Conservation (phyloP, 768 basidiomycete genomes). For the Kwoniella dejecticola region DNA sequence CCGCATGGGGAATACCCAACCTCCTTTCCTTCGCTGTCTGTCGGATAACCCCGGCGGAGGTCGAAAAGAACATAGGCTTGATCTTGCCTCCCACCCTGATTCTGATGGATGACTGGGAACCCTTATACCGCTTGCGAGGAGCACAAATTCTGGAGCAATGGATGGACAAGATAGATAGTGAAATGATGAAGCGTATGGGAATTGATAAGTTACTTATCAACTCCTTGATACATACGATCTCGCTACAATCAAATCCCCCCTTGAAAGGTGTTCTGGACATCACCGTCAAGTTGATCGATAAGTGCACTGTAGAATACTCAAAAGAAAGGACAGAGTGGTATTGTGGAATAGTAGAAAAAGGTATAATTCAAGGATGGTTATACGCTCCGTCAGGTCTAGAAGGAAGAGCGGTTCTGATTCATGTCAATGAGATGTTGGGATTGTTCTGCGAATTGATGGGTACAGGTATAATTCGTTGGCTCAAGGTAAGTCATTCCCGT, state of each 20-base stretch:
- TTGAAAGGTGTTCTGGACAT: slow-evolving; percentile 32
- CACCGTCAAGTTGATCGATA: slow-evolving; percentile 29
- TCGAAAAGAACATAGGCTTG: slow-evolving; percentile 41
- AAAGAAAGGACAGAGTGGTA: slow-evolving; percentile 31
- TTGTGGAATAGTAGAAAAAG: slow-evolving; percentile 48
- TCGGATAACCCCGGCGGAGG: slow-evolving; percentile 11
- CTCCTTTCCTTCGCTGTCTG: slow-evolving; percentile 29
- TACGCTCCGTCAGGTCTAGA: slow-evolving; percentile 47
- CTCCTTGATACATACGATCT: slow-evolving; percentile 50
- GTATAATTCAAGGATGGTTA: slow-evolving; percentile 48
- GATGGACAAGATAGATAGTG: slow-evolving; percentile 32
- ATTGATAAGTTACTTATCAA: slow-evolving; percentile 48
- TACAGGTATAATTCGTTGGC: slow-evolving; percentile 47
- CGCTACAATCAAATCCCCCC: slow-evolving; percentile 45
- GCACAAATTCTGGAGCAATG: slow-evolving; percentile 34
- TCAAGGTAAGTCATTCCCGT: slow-evolving; percentile 49
- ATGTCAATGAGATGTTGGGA: slow-evolving; percentile 42
- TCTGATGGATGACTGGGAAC: slow-evolving; percentile 54
- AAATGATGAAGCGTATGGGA: slow-evolving; percentile 50
- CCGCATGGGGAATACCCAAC: slow-evolving; percentile 38
- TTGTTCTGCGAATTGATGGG: slow-evolving; percentile 40
- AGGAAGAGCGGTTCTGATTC: slow-evolving; percentile 33
- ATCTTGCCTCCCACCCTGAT: slow-evolving; percentile 52
- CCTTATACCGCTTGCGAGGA: slow-evolving; percentile 43
- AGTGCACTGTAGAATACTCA: slow-evolving; percentile 14